Evolutionary conservation across 371 early-diverging fungal species (phyloP).

Genomic region (Catenaria anguillulae): DNA sequence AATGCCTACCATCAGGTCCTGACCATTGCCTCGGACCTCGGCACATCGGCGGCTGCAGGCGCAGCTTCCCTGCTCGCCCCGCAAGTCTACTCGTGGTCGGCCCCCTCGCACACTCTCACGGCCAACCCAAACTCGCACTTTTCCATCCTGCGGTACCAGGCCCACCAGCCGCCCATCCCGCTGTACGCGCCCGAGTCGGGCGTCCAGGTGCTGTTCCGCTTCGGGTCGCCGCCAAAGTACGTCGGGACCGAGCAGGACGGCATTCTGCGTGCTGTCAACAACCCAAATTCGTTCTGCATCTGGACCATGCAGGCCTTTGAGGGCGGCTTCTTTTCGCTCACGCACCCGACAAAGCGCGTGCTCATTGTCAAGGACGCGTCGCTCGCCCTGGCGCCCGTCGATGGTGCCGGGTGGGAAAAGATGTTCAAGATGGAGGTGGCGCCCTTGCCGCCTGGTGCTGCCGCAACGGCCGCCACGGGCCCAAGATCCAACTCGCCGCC

Average conservation of each 20-base stretch:
- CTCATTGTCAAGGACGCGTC: conserved; percentile 3
- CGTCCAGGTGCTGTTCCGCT: background rate
- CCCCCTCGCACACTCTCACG: too few species aligned
- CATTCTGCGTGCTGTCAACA: background rate
- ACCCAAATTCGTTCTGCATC: too few species aligned
- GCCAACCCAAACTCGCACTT: too few species aligned
- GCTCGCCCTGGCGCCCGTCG: background rate
- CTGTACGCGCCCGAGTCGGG: conserved; percentile 2
- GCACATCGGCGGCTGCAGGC: too few species aligned
- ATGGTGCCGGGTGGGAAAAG: conserved; percentile 3
- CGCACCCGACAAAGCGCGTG: conserved; percentile 1
- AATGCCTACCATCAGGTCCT: too few species aligned
- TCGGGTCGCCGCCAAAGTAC: background rate
- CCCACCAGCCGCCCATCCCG: conserved; percentile 1
- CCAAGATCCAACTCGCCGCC: too few species aligned
- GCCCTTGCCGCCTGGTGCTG: too few species aligned
- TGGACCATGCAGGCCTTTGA: conserved; percentile 1
- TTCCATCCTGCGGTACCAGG: background rate
- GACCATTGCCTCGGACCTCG: too few species aligned
- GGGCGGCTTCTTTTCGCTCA: conserved; percentile 1
- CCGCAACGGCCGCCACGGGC: too few species aligned
- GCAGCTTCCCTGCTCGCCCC: too few species aligned
- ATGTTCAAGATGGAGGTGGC: background rate
- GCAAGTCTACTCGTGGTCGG: too few species aligned
- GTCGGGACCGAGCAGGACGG: conserved; percentile 2